Evolutionary conservation across 345 rosid genomes (phyloP), one percentile per base, ranked within the genome.

Genomic region (Ailanthus altissimus): DNA sequence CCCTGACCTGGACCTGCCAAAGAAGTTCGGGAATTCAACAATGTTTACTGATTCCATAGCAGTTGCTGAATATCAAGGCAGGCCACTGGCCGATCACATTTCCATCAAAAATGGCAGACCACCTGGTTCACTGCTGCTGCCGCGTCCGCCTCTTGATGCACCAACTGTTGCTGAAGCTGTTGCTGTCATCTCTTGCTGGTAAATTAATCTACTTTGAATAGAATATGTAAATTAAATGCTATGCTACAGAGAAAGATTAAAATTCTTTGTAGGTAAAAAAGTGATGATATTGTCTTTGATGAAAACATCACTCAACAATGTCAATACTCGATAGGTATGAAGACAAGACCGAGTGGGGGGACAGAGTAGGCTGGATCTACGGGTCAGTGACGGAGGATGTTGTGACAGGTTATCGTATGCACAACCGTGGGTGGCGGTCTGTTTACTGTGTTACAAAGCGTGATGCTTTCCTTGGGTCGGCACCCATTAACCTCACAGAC

Each of bases 151-250:
- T 0, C 87, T 94, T 2, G 97, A 94, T 78, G 98, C 98, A 5
- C 98, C 91, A 2, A 94, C 98, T 1, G 98, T 94, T n/a, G 98
- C 98, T 7, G 98, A 94, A 84, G 98, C 98, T 18, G 87, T 93
- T 7, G 98, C 94, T 36, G 98, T 93, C 81, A 90, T 94, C 67
- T 93, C 98, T 63, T 94, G 98, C 89, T 94, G 98, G 98, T 94
- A 90, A 77, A 6, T 32, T 32, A 32, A 1, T 32, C 38, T 32
- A 32, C 2, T 32, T 32, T 32, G 38, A 32, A 32, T 32, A 32
- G 38, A 32, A 32, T 32, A 32, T 1, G 38, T 32, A 32, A 32
- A 32, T n/a, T 32, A 32, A 32, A 32, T 32, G 38, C 3, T 3
- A 32, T 32, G 38, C 38, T 32, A 32, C 38, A 32, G 2, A 1